Conservation (phyloP, 352 stramenopile genomes). For the Phytopythium ostracodes region DNA sequence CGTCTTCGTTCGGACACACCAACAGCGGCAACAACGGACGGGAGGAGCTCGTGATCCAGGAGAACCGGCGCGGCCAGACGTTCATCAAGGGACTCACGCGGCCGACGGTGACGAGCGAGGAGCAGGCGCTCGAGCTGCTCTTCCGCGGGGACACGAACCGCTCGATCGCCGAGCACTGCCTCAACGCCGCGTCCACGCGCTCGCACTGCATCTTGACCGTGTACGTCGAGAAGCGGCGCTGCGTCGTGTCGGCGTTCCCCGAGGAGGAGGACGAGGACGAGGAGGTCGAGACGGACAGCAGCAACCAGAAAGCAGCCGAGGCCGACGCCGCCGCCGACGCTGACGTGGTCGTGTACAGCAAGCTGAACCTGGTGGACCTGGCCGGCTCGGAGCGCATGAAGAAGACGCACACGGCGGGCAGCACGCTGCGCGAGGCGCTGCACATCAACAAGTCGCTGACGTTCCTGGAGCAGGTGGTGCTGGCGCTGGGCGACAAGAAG, state of each 20-base stretch:
- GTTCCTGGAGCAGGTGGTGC: constrained; percentile 85
- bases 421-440: constrained; percentile 38
- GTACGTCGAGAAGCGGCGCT: constrained; percentile 54
- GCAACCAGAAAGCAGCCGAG: background rate
- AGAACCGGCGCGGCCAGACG: constrained; percentile 61
- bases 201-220: constrained; percentile 84
- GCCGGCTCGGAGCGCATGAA: constrained; percentile 93
- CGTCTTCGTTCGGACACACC: constrained; percentile 14
- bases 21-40: constrained; percentile 3
- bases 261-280: constrained; percentile 14
- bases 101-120: constrained; percentile 51
- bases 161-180: constrained; percentile 73
- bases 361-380: constrained; percentile 91
- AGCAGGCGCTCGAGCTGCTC: constrained; percentile 72
- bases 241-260: constrained; percentile 17
- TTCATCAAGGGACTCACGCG: constrained; percentile 61
- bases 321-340: background rate
- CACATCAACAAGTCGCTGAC: constrained; percentile 66
- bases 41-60: constrained; percentile 48
- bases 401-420: constrained; percentile 46
- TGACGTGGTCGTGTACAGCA: constrained; percentile 57
- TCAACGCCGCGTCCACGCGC: constrained; percentile 71
- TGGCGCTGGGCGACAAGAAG: constrained; percentile 88
- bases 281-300: background rate
- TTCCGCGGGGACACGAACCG: constrained; percentile 78